Evolutionary conservation across 352 stramenopile species (phyloP), one percentile per base, ranked within the genome.

Genomic region (Phytophthora gonapodyides): DNA sequence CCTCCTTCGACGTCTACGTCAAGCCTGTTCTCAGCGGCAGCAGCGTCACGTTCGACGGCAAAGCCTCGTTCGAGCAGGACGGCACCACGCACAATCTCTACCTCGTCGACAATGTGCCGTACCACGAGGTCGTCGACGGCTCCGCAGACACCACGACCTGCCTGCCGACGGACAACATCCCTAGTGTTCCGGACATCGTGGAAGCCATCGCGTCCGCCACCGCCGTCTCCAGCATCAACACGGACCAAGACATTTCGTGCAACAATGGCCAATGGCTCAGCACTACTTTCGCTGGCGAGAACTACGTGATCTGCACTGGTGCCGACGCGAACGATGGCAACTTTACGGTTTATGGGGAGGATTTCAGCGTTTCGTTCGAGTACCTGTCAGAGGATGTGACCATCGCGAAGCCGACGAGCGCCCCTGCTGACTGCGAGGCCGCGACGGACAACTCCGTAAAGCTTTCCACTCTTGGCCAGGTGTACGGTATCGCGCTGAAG

Each of bases 261-360:
- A 43, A 42, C 9, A 58, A 60, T 21, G 64, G 54, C 2, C 55
- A 55, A 42, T 70, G 78, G 27, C 59, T 80, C 30, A 65, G 68
- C 35, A 60, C 66, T 2, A 60, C 47, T 7, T 80, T 80, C 52
- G 55, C 41, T 1, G 69, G 56, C 11, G 66, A 82, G 50, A 35
- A 64, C n/a, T 84, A 72, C 48, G 69, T 80, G 24, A 19, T 87
- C 9, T 87, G 77, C 50, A 64, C 59, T 13, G 43, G 66, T 15
- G 35, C 45, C 7, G 47, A 67, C 21, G 31, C 30, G 0, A 31
- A 59, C 12, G 61, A 55, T 15, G 47, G 57, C 7, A 45, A 61
- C 27, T 73, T 84, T 45, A 69, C 57, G 19, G 51, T 68, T 10
- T 75, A 73, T 19, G 68, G 76, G n/a, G 61, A 68, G 19, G 71